These are phyloP conservation scores for Alloascoidea hylecoeti DNA, from an alignment of 805 yeast species.

Conservation along the genomic window DNA sequence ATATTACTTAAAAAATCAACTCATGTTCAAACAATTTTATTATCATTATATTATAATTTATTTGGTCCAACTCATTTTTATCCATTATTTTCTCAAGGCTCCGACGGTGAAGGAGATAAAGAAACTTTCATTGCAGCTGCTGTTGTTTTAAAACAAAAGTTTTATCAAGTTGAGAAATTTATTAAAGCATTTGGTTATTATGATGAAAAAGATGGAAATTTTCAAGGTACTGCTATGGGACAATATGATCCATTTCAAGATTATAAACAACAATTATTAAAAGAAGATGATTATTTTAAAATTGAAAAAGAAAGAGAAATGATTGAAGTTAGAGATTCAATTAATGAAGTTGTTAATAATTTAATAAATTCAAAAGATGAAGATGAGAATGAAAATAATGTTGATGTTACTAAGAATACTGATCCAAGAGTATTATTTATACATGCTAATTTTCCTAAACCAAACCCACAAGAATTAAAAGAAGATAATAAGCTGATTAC, in stretches of 20 bases:
- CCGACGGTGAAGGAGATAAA: conserved; percentile 72
- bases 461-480: conserved; percentile 49
- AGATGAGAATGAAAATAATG: too few relatives aligned
- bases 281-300: neutral
- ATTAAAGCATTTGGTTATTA: conserved; percentile 23
- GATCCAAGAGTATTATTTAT: too few relatives aligned
- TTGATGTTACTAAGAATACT: too few relatives aligned
- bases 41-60: conserved; percentile 51
- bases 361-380: too few relatives aligned
- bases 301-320: neutral
- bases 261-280: conserved; percentile 12
- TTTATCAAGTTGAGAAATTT: conserved; percentile 31
- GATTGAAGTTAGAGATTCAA: too few relatives aligned
- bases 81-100: conserved; percentile 44
- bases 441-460: conserved; percentile 55
- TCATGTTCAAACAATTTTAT: conserved; percentile 41
- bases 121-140: conserved; percentile 69
- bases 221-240: conserved; percentile 59
- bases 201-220: conserved; percentile 20
- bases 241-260: conserved; percentile 63
- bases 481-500: conserved; percentile 25
- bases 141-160: conserved; percentile 41
- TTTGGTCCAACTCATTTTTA: conserved; percentile 49
- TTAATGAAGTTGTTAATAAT: too few relatives aligned
- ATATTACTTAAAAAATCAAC: conserved; percentile 39